A percentile compares a stretch with the other conserved stretches of the same genome.
phyloP scores from a whole-genome alignment of 139 green algal species.

The Zygnema circumcarinatum region DNA sequence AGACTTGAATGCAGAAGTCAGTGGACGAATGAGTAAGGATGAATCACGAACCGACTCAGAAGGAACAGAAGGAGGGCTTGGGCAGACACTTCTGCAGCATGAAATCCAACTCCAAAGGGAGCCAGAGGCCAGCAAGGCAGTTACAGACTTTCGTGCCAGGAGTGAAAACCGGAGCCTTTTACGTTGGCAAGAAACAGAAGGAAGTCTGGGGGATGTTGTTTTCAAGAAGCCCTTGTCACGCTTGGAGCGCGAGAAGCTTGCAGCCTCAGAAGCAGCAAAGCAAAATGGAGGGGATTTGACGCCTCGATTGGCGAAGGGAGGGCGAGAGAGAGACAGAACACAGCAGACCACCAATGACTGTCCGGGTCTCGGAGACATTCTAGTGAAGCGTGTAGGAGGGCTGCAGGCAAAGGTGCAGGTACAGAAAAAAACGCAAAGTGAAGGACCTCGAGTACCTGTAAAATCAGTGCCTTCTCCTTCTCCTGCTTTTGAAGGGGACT shows the following conservation, averaged over 20 bases:
- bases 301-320: neutral
- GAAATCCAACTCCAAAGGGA: constrained; percentile 38
- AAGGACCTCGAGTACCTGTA: neutral
- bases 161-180: neutral
- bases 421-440: neutral
- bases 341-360: neutral
- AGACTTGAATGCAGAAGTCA: neutral
- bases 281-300: neutral
- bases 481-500: neutral
- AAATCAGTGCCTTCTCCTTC: neutral
- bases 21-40: neutral
- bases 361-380: constrained; percentile 17
- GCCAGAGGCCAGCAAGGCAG: constrained; percentile 22
- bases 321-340: neutral
- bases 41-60: neutral
- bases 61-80: constrained; percentile 6
- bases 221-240: constrained; percentile 35
- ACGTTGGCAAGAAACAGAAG: neutral
- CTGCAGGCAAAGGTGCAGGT: neutral
- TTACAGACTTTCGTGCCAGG: constrained; percentile 3
- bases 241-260: constrained; percentile 35
- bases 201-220: constrained; percentile 21
- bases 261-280: neutral
- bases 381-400: neutral
- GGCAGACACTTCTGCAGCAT: constrained; percentile 45